Conservation (phyloP, 2,329 filamentous ascomycete species). For the Aureobasidium sp. region DNA sequence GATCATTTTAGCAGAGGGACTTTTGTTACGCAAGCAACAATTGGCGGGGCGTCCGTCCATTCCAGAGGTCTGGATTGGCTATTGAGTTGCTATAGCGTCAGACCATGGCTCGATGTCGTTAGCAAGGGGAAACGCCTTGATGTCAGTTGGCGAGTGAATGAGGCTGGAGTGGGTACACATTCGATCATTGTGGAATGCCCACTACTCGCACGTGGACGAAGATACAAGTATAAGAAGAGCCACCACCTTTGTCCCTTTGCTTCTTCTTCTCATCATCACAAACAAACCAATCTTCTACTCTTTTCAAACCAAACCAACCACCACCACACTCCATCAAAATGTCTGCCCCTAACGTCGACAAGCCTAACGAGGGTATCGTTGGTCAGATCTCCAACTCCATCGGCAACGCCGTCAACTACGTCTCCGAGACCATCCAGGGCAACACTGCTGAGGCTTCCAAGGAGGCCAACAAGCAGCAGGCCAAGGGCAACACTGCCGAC, state of each 20-base stretch:
- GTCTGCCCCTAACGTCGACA: constrained; percentile 39
- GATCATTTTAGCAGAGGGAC: background rate
- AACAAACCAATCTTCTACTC: background rate
- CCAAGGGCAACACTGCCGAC: constrained; percentile 54
- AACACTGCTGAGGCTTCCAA: constrained; percentile 51
- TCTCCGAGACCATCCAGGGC: constrained; percentile 57
- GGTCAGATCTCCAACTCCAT: constrained; percentile 21
- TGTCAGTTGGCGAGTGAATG: constrained; percentile 3
- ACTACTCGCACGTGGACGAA: background rate
- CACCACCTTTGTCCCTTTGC: background rate
- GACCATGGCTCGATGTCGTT: constrained; percentile 13
- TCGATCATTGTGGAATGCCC: constrained; percentile 13
- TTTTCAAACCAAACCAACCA: constrained; percentile 16
- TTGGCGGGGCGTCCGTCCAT: constrained; percentile 11
- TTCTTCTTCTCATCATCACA: constrained; percentile 12
- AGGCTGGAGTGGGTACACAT: background rate
- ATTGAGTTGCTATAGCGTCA: constrained; percentile 4
- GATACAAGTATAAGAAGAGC: constrained; percentile 12
- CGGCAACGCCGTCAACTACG: constrained; percentile 60
- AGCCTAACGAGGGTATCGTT: constrained; percentile 38
- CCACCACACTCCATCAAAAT: constrained; percentile 27
- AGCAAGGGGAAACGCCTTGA: constrained; percentile 11
- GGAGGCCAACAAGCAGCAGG: constrained; percentile 59
- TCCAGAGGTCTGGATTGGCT: constrained; percentile 5
- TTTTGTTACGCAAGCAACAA: constrained; percentile 8